Evolutionary conservation across 2,329 filamentous ascomycete genomes (phyloP), one percentile per base, ranked within the genome.

Genomic region (Nemania sp.): DNA sequence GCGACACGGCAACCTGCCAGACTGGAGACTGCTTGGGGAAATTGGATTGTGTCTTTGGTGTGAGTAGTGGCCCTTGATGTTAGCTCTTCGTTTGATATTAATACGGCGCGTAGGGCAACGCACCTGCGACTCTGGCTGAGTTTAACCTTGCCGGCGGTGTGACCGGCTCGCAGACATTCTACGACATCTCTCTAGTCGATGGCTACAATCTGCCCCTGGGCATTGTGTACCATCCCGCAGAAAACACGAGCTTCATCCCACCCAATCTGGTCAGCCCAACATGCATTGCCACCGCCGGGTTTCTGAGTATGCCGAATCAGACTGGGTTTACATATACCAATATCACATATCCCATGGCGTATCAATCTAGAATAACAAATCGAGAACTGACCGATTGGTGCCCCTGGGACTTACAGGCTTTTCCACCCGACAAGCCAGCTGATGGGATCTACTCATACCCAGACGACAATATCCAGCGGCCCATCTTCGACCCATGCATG

Each of bases 121-220:
- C 89, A 32, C 93, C 93, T 11, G 89, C 89, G 15, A 94, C 92
- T 1, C 86, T 97, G 13, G 92, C 91, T 45, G 93, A 97, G 77
- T 94, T 96, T 80, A 93, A 91, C 62, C 85, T 95, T 18, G 86
- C 88, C 57, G 91, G 90, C 29, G 90, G 90, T 32, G 81, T 85
- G 51, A 82, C 84, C 24, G 82, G 82, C 56, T 80, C 77, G 66
- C 90, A 94, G 76, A 91, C 89, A 10, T 96, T 93, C 78, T 95
- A 94, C 80, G 93, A 96, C 78, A 92, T 96, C 70, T 94, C 92
- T 47, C 84, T 95, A 2, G 93, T 96, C 24, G 93, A 96, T 76
- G 93, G 93, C 56, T 95, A 95, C 85, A 95, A 95, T 76, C 80
- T 95, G 1, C 91, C 92, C 1, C 77, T 94, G 69, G 90, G 88